These are phyloP conservation scores for Myochromella boudieri DNA, from an alignment of 768 basidiomycete genomes.

Conservation along the genomic window DNA sequence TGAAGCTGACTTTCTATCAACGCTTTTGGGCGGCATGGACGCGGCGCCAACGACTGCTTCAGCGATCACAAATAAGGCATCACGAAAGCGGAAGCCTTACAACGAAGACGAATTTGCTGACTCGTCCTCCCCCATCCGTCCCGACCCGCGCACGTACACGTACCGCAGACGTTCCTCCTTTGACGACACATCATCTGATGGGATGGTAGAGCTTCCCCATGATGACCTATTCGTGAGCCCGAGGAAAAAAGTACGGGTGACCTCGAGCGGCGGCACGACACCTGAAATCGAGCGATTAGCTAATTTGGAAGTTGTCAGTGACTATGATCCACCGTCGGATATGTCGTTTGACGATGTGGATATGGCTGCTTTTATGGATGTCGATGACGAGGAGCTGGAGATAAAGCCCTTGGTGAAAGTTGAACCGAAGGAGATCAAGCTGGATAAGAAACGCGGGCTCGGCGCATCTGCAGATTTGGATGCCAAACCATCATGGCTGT, in stretches of 20 bases:
- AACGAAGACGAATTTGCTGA: conserved; percentile 41
- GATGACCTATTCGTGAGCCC: conserved; percentile 70
- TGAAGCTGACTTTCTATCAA: conserved; percentile 89
- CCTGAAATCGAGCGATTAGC: conserved; percentile 62
- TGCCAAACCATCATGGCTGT: conserved; percentile 62
- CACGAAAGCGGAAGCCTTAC: conserved; percentile 70
- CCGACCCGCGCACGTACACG: conserved; percentile 30
- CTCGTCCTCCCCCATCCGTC: conserved; percentile 36
- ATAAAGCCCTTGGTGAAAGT: conserved; percentile 34
- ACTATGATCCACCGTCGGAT: conserved; percentile 41
- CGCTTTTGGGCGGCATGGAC: conserved; percentile 74
- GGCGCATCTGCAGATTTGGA: conserved; percentile 39
- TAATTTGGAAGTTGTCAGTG: conserved; percentile 57
- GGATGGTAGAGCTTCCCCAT: conserved; percentile 37
- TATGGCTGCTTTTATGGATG: conserved; percentile 60
- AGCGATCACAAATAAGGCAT: conserved; percentile 26
- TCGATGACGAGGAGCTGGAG: conserved; percentile 52
- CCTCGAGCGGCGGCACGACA: conserved; percentile 39
- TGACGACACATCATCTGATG: conserved; percentile 47
- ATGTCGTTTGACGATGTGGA: conserved; percentile 53
- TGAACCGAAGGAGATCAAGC: conserved; percentile 28
- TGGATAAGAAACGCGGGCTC: conserved; percentile 14
- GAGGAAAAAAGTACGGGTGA: conserved; percentile 58
- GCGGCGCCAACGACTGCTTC: conserved; percentile 37
- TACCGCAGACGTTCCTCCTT: conserved; percentile 34